Conservation (phyloP, 495 filamentous ascomycete species). For the Bacidia rubella region DNA sequence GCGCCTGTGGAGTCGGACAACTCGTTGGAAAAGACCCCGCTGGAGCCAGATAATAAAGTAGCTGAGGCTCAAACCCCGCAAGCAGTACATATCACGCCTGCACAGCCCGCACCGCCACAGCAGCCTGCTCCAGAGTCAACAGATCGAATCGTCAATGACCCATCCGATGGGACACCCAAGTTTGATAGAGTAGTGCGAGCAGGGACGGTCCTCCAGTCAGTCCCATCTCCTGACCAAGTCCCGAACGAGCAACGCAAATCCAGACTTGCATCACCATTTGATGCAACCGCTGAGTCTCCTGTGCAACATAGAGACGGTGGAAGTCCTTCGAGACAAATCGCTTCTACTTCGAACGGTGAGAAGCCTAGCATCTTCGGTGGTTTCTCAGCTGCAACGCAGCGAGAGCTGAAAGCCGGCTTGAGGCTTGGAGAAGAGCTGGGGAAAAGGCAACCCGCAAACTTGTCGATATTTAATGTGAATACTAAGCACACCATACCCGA, state of each 20-base stretch:
- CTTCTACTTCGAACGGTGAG: neutral
- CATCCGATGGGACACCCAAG: conserved; percentile 23
- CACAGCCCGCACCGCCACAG: conserved; percentile 3
- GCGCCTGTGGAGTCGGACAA: no score
- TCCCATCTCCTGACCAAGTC: conserved; percentile 22
- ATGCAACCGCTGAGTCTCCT: neutral
- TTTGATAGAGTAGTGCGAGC: conserved; percentile 31
- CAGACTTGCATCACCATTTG: conserved; percentile 9
- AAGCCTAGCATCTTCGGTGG: conserved; percentile 26
- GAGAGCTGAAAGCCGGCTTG: conserved; percentile 33
- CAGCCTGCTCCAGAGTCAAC: neutral
- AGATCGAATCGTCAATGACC: neutral
- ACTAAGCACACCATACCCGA: neutral
- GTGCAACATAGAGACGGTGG: neutral
- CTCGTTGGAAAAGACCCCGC: no score
- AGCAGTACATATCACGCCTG: neutral
- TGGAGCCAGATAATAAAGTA: no score
- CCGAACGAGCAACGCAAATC: neutral
- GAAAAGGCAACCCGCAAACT: conserved; percentile 16
- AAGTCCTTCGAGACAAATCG: neutral
- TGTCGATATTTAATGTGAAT: neutral
- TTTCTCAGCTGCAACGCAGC: conserved; percentile 30
- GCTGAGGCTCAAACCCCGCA: conserved; percentile 2
- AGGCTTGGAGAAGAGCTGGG: conserved; percentile 38
- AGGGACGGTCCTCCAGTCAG: conserved; percentile 34